Base-by-base conservation (phyloP, 202 grass and related monocot species). In the Brachypodium distachyon region DNA sequence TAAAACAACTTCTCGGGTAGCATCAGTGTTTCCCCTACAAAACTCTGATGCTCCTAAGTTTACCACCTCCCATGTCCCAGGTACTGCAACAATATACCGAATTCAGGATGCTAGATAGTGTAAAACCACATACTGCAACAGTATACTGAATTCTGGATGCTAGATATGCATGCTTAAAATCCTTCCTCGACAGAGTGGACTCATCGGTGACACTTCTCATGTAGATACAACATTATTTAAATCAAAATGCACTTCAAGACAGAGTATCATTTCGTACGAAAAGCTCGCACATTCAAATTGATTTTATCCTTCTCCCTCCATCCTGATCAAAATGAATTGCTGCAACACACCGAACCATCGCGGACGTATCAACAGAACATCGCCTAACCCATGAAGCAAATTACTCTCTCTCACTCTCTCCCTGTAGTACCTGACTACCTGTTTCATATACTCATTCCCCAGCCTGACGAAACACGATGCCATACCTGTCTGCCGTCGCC, bases 391-490 rank as follows among this genome's bases (percentile, higher is more conserved):
- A n/a, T n/a, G n/a, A n/a, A n/a, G n/a, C n/a, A n/a, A n/a, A n/a
- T n/a, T n/a, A n/a, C n/a, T n/a, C n/a, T n/a, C n/a, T n/a, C n/a
- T n/a, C n/a, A n/a, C n/a, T n/a, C n/a, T n/a, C n/a, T n/a, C n/a
- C n/a, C n/a, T n/a, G n/a, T n/a, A n/a, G n/a, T n/a, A n/a, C n/a
- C n/a, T n/a, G n/a, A n/a, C n/a, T n/a, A n/a, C n/a, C n/a, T n/a
- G n/a, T n/a, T n/a, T n/a, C n/a, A n/a, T n/a, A n/a, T 67, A 80
- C 38, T 67, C 81, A 81, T 31, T 71, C 29, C 62, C 53, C 53
- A 7, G 54, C 12, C 26, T 17, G 54, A 29, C 53, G 12, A 4
- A 80, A n/a, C 63, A 65, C 57, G 52, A 12, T 26, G 62, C 11
- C 60, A 4, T 82, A 79, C 84, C 90, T 81, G 67, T 48, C 40